A percentile compares a stretch with the other conserved stretches of the same genome.
phyloP scores from a whole-genome alignment of 2,329 filamentous ascomycete genomes.

The Fusarium nisikadoi region DNA sequence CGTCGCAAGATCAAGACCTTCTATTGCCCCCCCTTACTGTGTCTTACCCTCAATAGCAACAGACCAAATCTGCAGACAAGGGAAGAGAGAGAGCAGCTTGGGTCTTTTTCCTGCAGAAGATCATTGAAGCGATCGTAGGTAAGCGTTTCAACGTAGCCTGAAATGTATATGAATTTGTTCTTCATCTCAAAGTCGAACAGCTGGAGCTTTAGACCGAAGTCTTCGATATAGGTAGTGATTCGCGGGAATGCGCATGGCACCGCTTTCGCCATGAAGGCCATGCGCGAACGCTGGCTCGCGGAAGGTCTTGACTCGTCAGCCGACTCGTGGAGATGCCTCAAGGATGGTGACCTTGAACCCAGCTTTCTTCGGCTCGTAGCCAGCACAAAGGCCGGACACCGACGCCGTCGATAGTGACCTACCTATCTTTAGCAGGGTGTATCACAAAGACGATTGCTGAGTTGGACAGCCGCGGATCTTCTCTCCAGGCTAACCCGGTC shows the following conservation, averaged over 20 bases:
- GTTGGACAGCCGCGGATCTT: background rate
- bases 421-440: fast-evolving
- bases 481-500: background rate
- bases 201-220: background rate
- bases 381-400: background rate
- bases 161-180: background rate
- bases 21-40: background rate
- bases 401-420: background rate
- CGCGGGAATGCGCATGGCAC: background rate
- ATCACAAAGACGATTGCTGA: fast-evolving
- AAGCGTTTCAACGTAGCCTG: background rate
- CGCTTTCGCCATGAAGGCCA: background rate
- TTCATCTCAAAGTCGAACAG: background rate
- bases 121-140: background rate
- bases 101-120: fast-evolving
- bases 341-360: background rate
- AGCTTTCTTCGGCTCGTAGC: background rate
- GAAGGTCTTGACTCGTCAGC: background rate
- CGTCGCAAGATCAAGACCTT: too few relatives aligned
- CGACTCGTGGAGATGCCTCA: background rate
- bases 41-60: background rate
- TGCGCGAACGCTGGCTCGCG: background rate
- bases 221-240: background rate
- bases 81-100: background rate
- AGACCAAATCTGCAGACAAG: slow-evolving; percentile 1